These are phyloP conservation scores for Corchorus olitorius DNA, from an alignment of 345 rosid species.

Conservation along the genomic window DNA sequence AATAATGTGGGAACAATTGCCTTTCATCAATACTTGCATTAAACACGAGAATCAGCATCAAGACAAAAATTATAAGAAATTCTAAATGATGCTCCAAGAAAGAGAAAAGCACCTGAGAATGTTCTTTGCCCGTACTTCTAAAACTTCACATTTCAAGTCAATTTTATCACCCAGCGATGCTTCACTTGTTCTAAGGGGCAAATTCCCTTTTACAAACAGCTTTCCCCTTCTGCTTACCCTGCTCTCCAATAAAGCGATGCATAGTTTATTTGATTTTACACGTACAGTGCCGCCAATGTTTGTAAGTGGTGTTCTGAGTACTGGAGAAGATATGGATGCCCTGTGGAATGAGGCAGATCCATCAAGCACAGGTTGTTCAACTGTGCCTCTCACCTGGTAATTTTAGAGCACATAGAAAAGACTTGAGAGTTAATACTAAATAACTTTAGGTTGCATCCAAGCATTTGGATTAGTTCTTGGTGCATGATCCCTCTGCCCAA, in stretches of 20 bases:
- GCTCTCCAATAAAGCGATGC: slow-evolving; percentile 80
- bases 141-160: slow-evolving; percentile 91
- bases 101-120: slow-evolving; percentile 58
- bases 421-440: neutral
- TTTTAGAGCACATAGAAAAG: slow-evolving; percentile 21
- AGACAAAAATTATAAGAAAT: neutral
- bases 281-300: slow-evolving; percentile 84
- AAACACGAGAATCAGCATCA: slow-evolving; percentile 3
- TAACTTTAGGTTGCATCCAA: neutral
- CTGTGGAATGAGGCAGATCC: slow-evolving; percentile 92
- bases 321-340: slow-evolving; percentile 91
- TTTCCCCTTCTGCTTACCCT: slow-evolving; percentile 91
- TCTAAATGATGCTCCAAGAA: slow-evolving; percentile 1
- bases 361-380: slow-evolving; percentile 86
- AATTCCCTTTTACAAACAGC: slow-evolving; percentile 79
- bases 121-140: slow-evolving; percentile 96
- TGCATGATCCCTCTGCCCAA: no score
- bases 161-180: slow-evolving; percentile 72
- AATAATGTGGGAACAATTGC: neutral
- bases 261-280: slow-evolving; percentile 87
- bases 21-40: neutral
- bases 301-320: slow-evolving; percentile 83
- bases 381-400: slow-evolving; percentile 90
- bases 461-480: no score
- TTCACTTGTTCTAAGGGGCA: slow-evolving; percentile 86